Percentiles rank a stretch among this genome's conserved stretches.
Conservation (phyloP, 2,329 filamentous ascomycete species). For the Fusarium sambucinum region DNA sequence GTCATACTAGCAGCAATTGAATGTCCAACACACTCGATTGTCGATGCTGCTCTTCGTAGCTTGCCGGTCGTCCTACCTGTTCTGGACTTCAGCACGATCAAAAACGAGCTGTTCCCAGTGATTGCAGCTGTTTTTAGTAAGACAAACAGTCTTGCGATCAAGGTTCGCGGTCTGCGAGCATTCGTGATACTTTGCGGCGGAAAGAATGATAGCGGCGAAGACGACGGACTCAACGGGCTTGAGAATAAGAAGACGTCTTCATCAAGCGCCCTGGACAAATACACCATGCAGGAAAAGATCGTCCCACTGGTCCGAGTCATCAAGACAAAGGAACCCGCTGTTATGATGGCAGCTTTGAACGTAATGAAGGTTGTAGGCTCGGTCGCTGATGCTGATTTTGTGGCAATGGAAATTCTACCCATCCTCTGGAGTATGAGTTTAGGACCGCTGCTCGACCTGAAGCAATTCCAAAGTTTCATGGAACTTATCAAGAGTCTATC, state of each 20-base stretch:
- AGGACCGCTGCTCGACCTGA: slow-evolving; percentile 86
- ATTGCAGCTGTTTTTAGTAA: slow-evolving; percentile 91
- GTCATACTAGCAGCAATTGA: slow-evolving; percentile 87
- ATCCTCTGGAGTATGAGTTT: slow-evolving; percentile 92
- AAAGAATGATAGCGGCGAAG: slow-evolving; percentile 60
- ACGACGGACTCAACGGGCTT: slow-evolving; percentile 83
- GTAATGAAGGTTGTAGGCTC: slow-evolving; percentile 87
- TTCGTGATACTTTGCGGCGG: slow-evolving; percentile 92
- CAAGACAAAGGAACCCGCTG: slow-evolving; percentile 97
- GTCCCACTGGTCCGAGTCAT: slow-evolving; percentile 90
- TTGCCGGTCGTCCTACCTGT: slow-evolving; percentile 85
- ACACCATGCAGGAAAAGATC: slow-evolving; percentile 98
- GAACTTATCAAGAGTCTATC: slow-evolving; percentile 85
- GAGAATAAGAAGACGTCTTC: slow-evolving; percentile 72
- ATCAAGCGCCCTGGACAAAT: slow-evolving; percentile 91
- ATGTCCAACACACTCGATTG: slow-evolving; percentile 87
- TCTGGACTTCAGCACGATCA: slow-evolving; percentile 95
- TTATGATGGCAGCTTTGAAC: slow-evolving; percentile 92
- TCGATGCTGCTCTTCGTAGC: slow-evolving; percentile 85
- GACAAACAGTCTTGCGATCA: slow-evolving; percentile 94
- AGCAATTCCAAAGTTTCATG: slow-evolving; percentile 93
- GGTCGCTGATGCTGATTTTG: slow-evolving; percentile 87
- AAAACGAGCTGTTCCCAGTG: slow-evolving; percentile 94
- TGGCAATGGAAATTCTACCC: slow-evolving; percentile 90
- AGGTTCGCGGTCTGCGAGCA: slow-evolving; percentile 90